These are phyloP conservation scores for Tylopilus vinaceipallidus DNA, from an alignment of 768 basidiomycete genomes.

Conservation along the genomic window DNA sequence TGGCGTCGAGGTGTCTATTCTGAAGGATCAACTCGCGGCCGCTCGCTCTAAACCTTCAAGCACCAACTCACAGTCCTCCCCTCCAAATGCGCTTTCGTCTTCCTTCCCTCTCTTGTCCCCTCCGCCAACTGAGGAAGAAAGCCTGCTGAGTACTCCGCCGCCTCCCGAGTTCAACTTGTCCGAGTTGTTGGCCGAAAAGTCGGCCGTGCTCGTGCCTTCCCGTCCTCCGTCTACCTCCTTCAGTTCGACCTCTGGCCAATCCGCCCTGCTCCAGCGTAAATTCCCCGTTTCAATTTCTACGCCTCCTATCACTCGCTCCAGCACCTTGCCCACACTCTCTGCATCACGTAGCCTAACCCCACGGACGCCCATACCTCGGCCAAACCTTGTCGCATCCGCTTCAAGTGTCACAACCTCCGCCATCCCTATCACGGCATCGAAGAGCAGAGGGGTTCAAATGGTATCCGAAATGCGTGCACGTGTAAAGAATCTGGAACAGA, in stretches of 20 bases:
- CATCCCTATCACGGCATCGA: constrained; percentile 48
- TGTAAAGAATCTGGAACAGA: constrained; percentile 79
- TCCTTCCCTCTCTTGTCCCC: constrained; percentile 34
- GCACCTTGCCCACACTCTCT: constrained; percentile 51
- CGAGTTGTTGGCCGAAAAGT: constrained; percentile 51
- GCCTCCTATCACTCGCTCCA: constrained; percentile 57
- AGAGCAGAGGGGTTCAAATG: constrained; percentile 87
- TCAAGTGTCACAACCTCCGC: constrained; percentile 33
- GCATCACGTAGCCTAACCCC: constrained; percentile 44
- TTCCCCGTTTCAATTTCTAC: constrained; percentile 39
- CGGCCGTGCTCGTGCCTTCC: constrained; percentile 35
- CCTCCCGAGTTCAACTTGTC: constrained; percentile 60
- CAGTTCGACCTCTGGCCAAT: constrained; percentile 39
- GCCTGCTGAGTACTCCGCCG: constrained; percentile 55
- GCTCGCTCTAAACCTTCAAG: constrained; percentile 47
- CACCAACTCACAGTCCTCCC: constrained; percentile 64
- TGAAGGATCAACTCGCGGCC: constrained; percentile 68
- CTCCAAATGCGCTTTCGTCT: constrained; percentile 32
- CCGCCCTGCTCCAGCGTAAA: constrained; percentile 49
- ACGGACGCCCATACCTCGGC: constrained; percentile 43
- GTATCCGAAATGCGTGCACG: constrained; percentile 88
- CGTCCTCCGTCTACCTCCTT: constrained; percentile 32
- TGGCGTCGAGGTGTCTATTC: constrained; percentile 77
- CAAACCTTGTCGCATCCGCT: constrained; percentile 38
- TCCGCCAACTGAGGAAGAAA: constrained; percentile 42